Evolutionary conservation across 371 early-diverging fungal species (phyloP), one percentile per base, ranked within the genome.

Genomic region (Mucor sp.): DNA sequence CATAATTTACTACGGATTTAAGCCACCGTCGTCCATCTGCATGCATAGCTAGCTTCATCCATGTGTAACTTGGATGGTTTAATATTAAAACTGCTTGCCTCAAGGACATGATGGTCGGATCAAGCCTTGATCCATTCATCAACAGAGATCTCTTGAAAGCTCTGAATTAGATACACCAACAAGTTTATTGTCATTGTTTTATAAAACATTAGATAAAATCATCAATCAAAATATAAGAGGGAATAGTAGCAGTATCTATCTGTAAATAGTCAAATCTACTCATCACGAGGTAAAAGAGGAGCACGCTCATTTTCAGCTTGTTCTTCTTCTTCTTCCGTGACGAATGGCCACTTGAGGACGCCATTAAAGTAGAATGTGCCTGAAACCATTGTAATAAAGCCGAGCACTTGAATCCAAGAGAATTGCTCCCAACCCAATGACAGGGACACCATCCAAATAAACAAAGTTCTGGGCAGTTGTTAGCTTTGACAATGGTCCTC

Each of bases 351-450:
- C 47, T 71, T 70, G 28, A 95, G 71, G 12, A 95, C 94, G 41
- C 92, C 94, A 71, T 97, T 97, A 80, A 94, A 97, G 61, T 93
- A 78, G 70, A 95, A 95, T 5, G 97, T 97, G 55, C 97, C 97
- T 67, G 91, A 90, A 21, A 95, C 90, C 73, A 95, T 86, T 27
- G 95, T 76, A 37, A 83, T 71, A 78, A 98, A 96, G 63, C 89
- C 91, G 70, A 90, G 39, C 30, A 97, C 96, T 77, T 98, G 98
- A 63, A 97, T 75, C 85, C 88, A 90, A 68, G 89, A 87, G 76
- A 98, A 98, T 1, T 79, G 78, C 78, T 98, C 98, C 98, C 98
- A 98, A 21, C 96, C 96, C 55, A 98, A 86, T 15, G 82, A 88
- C 56, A 97, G 72, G 19, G 91, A 91, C 47, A 93, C 87, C 84